Percentiles rank a stretch among this genome's conserved stretches.
These are phyloP conservation scores for Spergularia bocconei DNA, from an alignment of 148 eudicot species.

Conservation along the genomic window DNA sequence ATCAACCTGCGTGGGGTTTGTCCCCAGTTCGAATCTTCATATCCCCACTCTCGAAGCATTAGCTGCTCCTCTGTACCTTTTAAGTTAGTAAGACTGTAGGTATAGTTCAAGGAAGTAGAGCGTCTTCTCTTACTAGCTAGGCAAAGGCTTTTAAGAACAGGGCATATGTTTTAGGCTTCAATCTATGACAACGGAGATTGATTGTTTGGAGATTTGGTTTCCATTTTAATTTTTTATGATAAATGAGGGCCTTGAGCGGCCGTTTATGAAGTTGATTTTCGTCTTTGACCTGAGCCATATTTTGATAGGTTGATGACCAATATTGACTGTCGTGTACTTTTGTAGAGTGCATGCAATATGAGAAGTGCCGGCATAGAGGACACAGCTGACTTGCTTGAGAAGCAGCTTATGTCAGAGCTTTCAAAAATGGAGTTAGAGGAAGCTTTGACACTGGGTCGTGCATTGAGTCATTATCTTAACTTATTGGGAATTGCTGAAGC, in stretches of 20 bases:
- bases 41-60: too few relatives aligned
- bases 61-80: too few relatives aligned
- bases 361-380: slow-evolving; percentile 70
- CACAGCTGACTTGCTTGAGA: slow-evolving; percentile 76
- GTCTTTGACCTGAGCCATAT: neutral
- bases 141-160: neutral
- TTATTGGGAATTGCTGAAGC: slow-evolving; percentile 87
- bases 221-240: neutral
- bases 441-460: slow-evolving; percentile 61
- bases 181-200: neutral
- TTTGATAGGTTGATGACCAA: slow-evolving; percentile 5
- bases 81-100: neutral
- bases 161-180: neutral
- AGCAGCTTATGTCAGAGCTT: slow-evolving; percentile 67
- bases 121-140: neutral
- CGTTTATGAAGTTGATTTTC: neutral
- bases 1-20: too few relatives aligned
- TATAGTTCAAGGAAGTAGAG: neutral
- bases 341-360: slow-evolving; percentile 83
- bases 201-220: neutral
- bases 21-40: too few relatives aligned
- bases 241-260: neutral
- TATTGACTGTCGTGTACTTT: neutral
- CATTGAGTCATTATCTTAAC: slow-evolving; percentile 75
- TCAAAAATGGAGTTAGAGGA: slow-evolving; percentile 80